These are phyloP conservation scores for Cladosporium colombiae DNA, from an alignment of 2,329 filamentous ascomycete species.

Conservation along the genomic window DNA sequence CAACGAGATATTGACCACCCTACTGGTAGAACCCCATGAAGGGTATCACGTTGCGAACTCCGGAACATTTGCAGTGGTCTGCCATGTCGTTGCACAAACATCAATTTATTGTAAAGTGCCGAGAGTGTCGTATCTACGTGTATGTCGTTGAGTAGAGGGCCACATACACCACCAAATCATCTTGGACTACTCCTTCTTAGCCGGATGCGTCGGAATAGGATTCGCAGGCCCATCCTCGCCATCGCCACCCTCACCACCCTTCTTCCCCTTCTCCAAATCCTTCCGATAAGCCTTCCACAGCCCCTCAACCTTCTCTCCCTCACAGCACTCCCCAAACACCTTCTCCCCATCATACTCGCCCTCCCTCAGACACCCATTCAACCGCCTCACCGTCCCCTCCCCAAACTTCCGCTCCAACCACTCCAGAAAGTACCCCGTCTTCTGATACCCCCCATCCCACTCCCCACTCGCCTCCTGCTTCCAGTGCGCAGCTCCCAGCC, in stretches of 20 bases:
- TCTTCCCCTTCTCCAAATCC: slow-evolving; percentile 41
- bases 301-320: slow-evolving; percentile 62
- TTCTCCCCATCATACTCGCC: slow-evolving; percentile 62
- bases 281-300: slow-evolving; percentile 74
- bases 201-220: slow-evolving; percentile 17
- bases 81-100: not conserved
- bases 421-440: slow-evolving; percentile 87
- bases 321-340: slow-evolving; percentile 34
- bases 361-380: slow-evolving; percentile 68
- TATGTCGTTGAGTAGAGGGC: not conserved
- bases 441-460: slow-evolving; percentile 91
- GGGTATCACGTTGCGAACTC: not conserved
- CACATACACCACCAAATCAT: not conserved
- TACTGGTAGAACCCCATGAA: not conserved
- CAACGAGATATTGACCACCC: not conserved
- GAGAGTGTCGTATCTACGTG: not conserved
- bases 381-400: slow-evolving; percentile 51
- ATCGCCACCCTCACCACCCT: slow-evolving; percentile 5
- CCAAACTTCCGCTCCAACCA: slow-evolving; percentile 71
- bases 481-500: slow-evolving; percentile 82
- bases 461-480: slow-evolving; percentile 56
- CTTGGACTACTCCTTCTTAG: not conserved
- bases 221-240: slow-evolving; percentile 11
- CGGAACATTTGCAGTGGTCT: not conserved
- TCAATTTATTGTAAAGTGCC: not conserved